Evolutionary conservation across 2,329 filamentous ascomycete genomes (phyloP), one percentile per base, ranked within the genome.

Genomic region (Fusarium newnesense): DNA sequence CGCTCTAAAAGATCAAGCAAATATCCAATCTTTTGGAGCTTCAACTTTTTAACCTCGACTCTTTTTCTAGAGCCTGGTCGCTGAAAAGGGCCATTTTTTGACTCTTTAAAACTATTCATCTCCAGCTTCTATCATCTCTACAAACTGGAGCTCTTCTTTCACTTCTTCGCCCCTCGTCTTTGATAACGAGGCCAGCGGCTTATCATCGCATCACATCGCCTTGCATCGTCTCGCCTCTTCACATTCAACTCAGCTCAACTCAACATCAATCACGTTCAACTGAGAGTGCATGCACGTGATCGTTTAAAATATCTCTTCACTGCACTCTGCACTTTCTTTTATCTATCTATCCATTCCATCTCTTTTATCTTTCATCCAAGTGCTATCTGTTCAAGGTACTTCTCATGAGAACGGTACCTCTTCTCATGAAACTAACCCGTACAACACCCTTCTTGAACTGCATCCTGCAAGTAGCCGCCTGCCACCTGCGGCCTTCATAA

Each of bases 171-270:
- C 72, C 59, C 65, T 75, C 70, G 61, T 68, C 64, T 26, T 67
- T 66, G 76, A 78, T 78, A 78, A 72, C 74, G 64, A 76, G 62
- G 39, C 32, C 65, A 42, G 52, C 52, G 66, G 74, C 76, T 78
- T 78, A 78, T 78, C 76, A 75, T 70, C 75, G 64, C 65, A 67
- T 67, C 60, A 34, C 58, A 54, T 60, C 58, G 58, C 64, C 32
- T 64, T 52, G 40, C 62, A 49, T 65, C 63, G 49, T 61, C 24
- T 68, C 60, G 66, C 66, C 47, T 69, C 71, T 70, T 63, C 66
- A 70, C 60, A 66, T 70, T 65, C 60, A 52, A 52, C 49, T 24
- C 24, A 24, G 24, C 24, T 50, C 46, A n/a, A 49, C 44, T 30
- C 47, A 62, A 67, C 66, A 44, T 70, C 63, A 66, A 63, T 32